Conservation (phyloP, 1,139 yeast species). For the Wickerhamomyces sp. region DNA sequence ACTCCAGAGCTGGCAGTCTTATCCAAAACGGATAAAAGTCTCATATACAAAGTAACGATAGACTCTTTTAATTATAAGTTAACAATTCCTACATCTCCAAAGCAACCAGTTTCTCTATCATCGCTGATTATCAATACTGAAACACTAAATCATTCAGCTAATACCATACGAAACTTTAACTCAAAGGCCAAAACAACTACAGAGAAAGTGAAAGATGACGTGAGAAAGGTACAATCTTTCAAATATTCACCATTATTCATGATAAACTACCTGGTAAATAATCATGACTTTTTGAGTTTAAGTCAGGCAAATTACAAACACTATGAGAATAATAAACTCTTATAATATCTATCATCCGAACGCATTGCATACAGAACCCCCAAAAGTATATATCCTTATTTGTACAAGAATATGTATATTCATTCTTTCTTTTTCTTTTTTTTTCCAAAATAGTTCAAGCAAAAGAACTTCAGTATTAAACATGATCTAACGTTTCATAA, state of each 20-base stretch:
- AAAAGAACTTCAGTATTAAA: neutral
- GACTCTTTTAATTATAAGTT: neutral
- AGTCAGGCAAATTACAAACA: conserved; percentile 12
- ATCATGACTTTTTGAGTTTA: conserved; percentile 12
- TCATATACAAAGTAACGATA: neutral
- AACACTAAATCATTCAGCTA: neutral
- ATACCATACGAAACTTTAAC: conserved; percentile 7
- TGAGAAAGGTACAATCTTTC: neutral
- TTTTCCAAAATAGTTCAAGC: no score
- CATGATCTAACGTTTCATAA: neutral
- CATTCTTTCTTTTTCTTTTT: neutral
- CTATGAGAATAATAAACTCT: conserved; percentile 9
- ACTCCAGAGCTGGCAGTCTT: neutral
- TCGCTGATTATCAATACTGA: conserved; percentile 1
- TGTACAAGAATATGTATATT: no score
- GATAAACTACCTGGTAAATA: conserved; percentile 18
- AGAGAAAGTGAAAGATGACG: neutral
- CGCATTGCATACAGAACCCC: no score
- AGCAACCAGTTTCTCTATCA: neutral
- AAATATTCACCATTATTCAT: conserved; percentile 11
- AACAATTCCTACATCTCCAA: neutral
- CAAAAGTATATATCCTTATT: no score
- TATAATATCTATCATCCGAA: no score
- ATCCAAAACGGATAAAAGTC: conserved; percentile 6
- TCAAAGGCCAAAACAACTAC: neutral